phyloP scores from a whole-genome alignment of 2,329 filamentous ascomycete genomes.

The Dactylonectria macrodidyma region DNA sequence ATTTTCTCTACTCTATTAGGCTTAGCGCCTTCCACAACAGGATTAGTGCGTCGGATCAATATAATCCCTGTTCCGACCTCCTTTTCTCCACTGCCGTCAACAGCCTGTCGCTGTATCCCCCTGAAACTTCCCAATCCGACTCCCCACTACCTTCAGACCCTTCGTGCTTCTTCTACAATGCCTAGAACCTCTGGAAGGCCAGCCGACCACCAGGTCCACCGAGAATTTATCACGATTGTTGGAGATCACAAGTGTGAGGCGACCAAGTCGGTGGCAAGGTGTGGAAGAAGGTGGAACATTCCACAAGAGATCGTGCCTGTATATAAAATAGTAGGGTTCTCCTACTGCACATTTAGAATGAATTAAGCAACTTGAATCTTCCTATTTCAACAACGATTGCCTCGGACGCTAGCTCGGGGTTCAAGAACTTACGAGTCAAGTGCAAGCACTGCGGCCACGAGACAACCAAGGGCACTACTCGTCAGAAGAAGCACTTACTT shows the following conservation, averaged over 20 bases:
- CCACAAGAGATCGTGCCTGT: too few relatives aligned
- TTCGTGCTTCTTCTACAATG: background rate
- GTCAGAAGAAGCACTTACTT: constrained; percentile 2
- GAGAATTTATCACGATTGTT: background rate
- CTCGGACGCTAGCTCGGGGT: background rate
- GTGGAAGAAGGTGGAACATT: too few relatives aligned
- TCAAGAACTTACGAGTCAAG: background rate
- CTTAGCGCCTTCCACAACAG: too few relatives aligned
- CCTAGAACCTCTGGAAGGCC: background rate
- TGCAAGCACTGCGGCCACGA: background rate
- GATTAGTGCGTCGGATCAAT: too few relatives aligned
- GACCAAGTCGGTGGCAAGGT: too few relatives aligned
- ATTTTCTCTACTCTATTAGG: too few relatives aligned
- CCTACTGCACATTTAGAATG: too few relatives aligned
- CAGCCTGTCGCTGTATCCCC: background rate
- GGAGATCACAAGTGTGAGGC: too few relatives aligned
- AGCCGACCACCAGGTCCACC: background rate
- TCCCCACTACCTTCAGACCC: background rate
- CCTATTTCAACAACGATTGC: too few relatives aligned
- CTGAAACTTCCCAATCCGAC: background rate
- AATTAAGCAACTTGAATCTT: too few relatives aligned
- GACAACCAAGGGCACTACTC: constrained; percentile 2
- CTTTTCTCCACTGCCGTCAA: background rate
- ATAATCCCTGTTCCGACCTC: too few relatives aligned
- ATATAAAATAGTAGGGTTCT: too few relatives aligned